Base-by-base conservation (phyloP, 2,329 filamentous ascomycete species). In the Colletotrichum noveboracense region DNA sequence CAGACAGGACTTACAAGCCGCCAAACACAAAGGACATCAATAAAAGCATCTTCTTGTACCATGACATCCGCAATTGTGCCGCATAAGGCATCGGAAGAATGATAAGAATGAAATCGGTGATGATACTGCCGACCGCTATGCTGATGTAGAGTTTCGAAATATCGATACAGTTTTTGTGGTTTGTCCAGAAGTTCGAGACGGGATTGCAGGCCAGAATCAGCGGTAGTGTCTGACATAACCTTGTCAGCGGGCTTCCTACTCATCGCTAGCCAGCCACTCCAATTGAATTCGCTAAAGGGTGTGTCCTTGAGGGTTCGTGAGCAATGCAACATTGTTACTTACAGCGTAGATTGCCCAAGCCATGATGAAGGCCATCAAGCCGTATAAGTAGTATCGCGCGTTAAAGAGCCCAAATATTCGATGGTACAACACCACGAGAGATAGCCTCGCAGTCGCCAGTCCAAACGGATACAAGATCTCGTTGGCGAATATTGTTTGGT, bases 391-490 rank as follows among this genome's bases (percentile, higher is more conserved):
- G 12, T 73, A 76, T 4, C 74, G 43, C 5, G 74, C 70, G 9
- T 30, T 73, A 48, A 76, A 76, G 1, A 76, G 74, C 5, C 74
- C 74, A 26, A 76, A 76, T 16, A 76, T 74, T 8, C 74, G 64
- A 14, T 76, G 58, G 18, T 76, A 76, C 3, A 76, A 21, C 4
- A 76, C 21, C 10, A 76, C 74, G 6, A 76, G 74, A 12, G 74
- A 76, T 7, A 76, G 28, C 13, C 70, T 26, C 8, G 74, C 70
- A 34, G 12, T 36, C 8, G 69, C 58, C 3, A 76, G 21, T 13
- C 64, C 70, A 10, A 76, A 21, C 3, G 74, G 64, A 12, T 76
- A 76, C 21, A 76, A 8, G 3, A 76, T 68, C 14, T 76, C 74
- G 28, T 76, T 76, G 13, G 74, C 74, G 64, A 58, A 76, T 55